phyloP scores from a whole-genome alignment of 257 asterid genomes.

The Perilla frutescens region DNA sequence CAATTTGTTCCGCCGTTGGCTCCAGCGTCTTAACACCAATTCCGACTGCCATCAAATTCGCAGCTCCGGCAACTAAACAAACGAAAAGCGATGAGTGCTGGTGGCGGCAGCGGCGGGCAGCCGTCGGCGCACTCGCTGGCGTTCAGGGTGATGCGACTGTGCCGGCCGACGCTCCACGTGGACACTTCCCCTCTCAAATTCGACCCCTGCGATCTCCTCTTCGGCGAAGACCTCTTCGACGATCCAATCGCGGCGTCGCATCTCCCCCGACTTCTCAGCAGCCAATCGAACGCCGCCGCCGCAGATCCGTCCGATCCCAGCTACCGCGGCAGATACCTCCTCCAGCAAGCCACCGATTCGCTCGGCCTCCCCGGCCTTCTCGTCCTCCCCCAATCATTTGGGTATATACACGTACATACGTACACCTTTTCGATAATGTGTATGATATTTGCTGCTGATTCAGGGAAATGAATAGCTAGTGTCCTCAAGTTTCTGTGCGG shows the following conservation, averaged over 20 bases:
- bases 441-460: constrained; percentile 11
- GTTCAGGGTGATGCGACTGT: constrained; percentile 88
- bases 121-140: constrained; percentile 85
- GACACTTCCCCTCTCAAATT: constrained; percentile 75
- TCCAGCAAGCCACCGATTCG: constrained; percentile 77
- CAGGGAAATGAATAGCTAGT: constrained; percentile 13
- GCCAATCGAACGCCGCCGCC: constrained; percentile 36
- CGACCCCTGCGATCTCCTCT: constrained; percentile 86
- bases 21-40: constrained; percentile 6
- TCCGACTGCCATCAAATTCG: constrained; percentile 21
- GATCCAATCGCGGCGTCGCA: constrained; percentile 77
- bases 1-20: constrained; percentile 22
- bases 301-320: constrained; percentile 74
- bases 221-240: constrained; percentile 94
- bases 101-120: constrained; percentile 54
- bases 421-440: constrained; percentile 16
- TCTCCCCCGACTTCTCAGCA: constrained; percentile 69
- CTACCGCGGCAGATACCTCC: constrained; percentile 84
- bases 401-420: constrained; percentile 51
- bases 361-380: constrained; percentile 93
- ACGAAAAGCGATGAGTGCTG: constrained; percentile 53
- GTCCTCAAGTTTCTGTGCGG: background rate
- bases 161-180: constrained; percentile 89
- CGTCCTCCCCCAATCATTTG: constrained; percentile 93
- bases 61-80: constrained; percentile 29